Base-by-base conservation (phyloP, 1,284 basidiomycete genomes). In the Bjerkandera adusta region DNA sequence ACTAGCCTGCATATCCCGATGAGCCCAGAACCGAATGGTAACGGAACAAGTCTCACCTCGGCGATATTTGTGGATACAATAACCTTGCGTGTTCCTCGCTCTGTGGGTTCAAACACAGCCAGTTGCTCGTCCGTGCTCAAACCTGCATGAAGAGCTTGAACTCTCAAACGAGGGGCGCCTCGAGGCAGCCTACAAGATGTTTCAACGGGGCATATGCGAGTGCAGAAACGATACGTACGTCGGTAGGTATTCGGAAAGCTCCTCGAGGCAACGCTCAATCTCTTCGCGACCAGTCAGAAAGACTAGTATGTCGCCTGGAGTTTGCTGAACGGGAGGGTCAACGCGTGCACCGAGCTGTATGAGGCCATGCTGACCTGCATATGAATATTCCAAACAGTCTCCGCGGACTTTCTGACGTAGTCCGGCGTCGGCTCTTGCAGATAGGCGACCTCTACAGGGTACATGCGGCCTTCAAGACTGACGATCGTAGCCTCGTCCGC, bases 271-370 rank as follows among this genome's bases (percentile, higher is more conserved):
- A 25, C 79, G 72, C 36, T 99, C 93, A 41, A 99, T 99, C 60
- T 99, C 97, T 58, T 99, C 96, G 46, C 96, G 77, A n/a, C 97
- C 94, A 0, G 97, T 95, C 38, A 98, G 65, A 63, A 99, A 99
- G 3, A 98, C 83, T 10, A 99, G 77, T 33, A 99, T 81, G 66
- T 98, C 95, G 0, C 96, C 96, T 1, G 82, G 75, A 57, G 81
- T 79, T 71, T 87, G 81, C 73, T 84, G 51, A 18, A 43, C 26
- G n/a, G n/a, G n/a, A n/a, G 35, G 46, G 27, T 44, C 44, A 40
- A 29, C 7, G 3, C 3, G 12, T 53, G 18, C 55, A 20, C 21
- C 12, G 22, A 29, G 12, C 32, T 13, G 32, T 13, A 10, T 11
- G 16, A 47, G 26, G 22, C 15, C 41, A 20, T 16, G 4, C 70